Base-by-base conservation (phyloP, 2,329 filamentous ascomycete species). In the Chaetomium sp. region DNA sequence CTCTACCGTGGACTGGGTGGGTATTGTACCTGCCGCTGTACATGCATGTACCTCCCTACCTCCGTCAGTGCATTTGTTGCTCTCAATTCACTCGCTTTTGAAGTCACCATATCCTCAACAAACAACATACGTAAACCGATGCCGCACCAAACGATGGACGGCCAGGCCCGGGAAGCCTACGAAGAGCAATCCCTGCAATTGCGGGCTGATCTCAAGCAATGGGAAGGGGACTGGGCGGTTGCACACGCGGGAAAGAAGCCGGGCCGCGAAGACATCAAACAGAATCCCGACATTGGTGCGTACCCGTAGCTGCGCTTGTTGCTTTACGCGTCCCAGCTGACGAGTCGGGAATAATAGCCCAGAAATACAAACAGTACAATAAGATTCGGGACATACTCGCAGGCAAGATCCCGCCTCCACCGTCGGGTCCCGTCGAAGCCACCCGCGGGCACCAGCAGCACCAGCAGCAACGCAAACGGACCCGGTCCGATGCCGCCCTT, bases 331-430 rank as follows among this genome's bases (percentile, higher is more conserved):
- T 10, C 16, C 13, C 33, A 3, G 12, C 49, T 7, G 5, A 10
- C 27, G 21, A 42, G 51, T 54, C 57, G 19, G 53, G 23, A 21
- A 47, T 6, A 21, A n/a, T 21, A 90, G 89, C 87, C 45, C 81
- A 81, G 55, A 93, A 92, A 73, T 94, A 94, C 77, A 92, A 90
- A 74, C 83, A 90, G 67, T 93, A 93, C 76, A 87, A 88, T 74
- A 87, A 83, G 69, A 74, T 89, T 59, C 84, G 88, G 68, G 83
- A 87, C 70, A 80, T 86, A 54, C 77, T 87, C 65, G 75, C 82
- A 1, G 85, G 85, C 64, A 88, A 86, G 72, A 68, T 79, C 58
- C 75, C 76, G 9, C 76, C 77, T 2, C 75, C 79, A 2, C 73
- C 78, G 21, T 64, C 74, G 6, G 25, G 42, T 31, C 54, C 60